Base-by-base conservation (phyloP, 1,284 basidiomycete genomes). In the Cryptococcus depauperatus region DNA sequence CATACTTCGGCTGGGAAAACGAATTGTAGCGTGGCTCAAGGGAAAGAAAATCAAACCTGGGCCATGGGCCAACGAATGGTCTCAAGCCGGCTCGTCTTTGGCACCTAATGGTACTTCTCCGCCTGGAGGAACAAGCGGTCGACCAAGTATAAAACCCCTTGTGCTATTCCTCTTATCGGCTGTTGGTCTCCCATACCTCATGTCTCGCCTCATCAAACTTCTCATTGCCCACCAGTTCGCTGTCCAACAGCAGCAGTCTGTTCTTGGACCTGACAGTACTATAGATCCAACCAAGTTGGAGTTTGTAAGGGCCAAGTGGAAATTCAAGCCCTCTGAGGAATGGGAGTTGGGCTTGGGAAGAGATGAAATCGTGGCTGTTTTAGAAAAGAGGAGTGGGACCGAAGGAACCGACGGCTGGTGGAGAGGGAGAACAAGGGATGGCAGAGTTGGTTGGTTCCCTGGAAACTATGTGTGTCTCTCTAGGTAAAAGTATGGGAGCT, bases 361-460 rank as follows among this genome's bases (percentile, higher is more conserved):
- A 65, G 87, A 93, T 62, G 91, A 96, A 68, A 90, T 98, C 49
- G 86, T 98, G 3, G 95, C 95, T 2, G 83, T 99, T 40, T 80
- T 93, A 70, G 86, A 80, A 39, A 86, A 84, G 65, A 70, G 84
- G 50, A 84, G 88, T 58, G 81, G 34, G n/a, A 81, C 85, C 57
- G 83, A 83, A n/a, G 72, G 83, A 46, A 56, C 79, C 30, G 83
- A 83, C 40, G 89, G 91, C 39, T 99, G 95, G 93, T 98, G 92
- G 91, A 84, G 84, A 66, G 93, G 93, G 0, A 75, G 93, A 41
- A 93, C 88, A 50, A 77, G 93, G 47, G 92, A 98, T 58, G 95
- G 93, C 0, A 77, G 84, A 52, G 83, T 89, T 56, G 93, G 93
- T 0, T 99, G 91, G 91, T 96, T 99, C 78, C 93, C 93, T 1